phyloP scores from a whole-genome alignment of 305 asterid genomes.

The Fraxinus platypoda region DNA sequence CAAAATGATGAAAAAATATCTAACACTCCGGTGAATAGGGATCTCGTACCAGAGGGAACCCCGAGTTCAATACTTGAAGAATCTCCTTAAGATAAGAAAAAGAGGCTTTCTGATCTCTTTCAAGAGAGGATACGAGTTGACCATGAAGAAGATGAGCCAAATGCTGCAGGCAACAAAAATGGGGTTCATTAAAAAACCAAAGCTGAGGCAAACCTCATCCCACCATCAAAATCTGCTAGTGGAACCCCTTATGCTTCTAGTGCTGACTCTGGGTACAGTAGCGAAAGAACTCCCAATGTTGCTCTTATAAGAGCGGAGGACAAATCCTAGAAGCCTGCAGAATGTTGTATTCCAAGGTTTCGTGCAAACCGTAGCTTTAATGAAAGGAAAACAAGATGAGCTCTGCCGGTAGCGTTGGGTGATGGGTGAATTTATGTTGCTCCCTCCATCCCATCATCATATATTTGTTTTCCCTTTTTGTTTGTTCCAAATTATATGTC shows the following conservation, averaged over 20 bases:
- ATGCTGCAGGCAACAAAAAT: not conserved
- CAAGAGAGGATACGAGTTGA: constrained; percentile 34
- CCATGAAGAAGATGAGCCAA: constrained; percentile 12
- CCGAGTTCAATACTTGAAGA: constrained; percentile 9
- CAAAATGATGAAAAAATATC: too few species aligned
- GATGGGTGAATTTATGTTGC: not conserved
- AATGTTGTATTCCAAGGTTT: not conserved
- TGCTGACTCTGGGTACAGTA: constrained; percentile 22
- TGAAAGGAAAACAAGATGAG: not conserved
- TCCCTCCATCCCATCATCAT: not conserved
- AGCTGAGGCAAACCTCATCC: constrained; percentile 1
- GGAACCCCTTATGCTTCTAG: constrained; percentile 30
- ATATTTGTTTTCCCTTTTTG: too few species aligned
- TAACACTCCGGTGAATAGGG: constrained; percentile 42
- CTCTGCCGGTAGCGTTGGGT: not conserved
- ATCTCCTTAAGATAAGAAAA: constrained; percentile 43
- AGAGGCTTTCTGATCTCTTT: constrained; percentile 45
- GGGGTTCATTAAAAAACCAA: constrained; percentile 12
- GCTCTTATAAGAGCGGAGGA: constrained; percentile 14
- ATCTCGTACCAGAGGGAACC: constrained; percentile 9
- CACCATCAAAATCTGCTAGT: constrained; percentile 11
- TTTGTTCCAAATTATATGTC: too few species aligned
- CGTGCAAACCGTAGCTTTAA: not conserved
- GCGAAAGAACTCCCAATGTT: constrained; percentile 34
- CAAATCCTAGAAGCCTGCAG: not conserved